Conservation (phyloP, 2,329 filamentous ascomycete species). For the Alternaria ethzedia region DNA sequence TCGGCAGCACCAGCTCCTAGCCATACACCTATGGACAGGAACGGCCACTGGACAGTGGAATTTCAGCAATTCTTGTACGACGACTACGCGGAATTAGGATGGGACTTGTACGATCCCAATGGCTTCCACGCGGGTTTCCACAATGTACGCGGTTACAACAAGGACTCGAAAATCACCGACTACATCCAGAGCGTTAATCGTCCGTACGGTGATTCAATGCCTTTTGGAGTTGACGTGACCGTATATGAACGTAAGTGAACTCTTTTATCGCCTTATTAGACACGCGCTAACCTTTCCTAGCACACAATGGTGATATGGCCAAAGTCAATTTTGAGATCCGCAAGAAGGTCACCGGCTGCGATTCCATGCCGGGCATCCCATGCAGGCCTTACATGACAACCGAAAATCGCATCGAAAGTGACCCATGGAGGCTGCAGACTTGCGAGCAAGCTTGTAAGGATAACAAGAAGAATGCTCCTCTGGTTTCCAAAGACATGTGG, state of each 20-base stretch:
- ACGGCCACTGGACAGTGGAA: constrained; percentile 17
- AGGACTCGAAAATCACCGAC: background rate
- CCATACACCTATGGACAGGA: constrained; percentile 9
- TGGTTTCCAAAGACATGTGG: constrained; percentile 3
- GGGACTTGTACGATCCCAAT: constrained; percentile 24
- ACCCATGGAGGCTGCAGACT: constrained; percentile 6
- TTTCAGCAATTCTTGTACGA: constrained; percentile 19
- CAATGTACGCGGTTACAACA: background rate
- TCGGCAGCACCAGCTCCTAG: background rate
- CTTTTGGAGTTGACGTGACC: constrained; percentile 6
- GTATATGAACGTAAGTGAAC: constrained; percentile 1
- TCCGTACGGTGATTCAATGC: constrained; percentile 11
- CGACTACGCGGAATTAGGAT: constrained; percentile 13
- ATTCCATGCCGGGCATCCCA: background rate
- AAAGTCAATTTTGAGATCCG: constrained; percentile 10
- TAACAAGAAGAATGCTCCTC: background rate
- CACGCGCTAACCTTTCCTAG: background rate
- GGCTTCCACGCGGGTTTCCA: constrained; percentile 13
- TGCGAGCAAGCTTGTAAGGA: constrained; percentile 1
- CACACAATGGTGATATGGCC: background rate
- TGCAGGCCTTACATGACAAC: constrained; percentile 15
- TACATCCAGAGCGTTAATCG: constrained; percentile 12
- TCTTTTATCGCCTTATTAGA: background rate
- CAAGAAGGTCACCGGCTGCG: constrained; percentile 8
- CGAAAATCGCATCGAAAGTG: constrained; percentile 10